Evolutionary conservation across 1,284 basidiomycete species (phyloP), one percentile per base, ranked within the genome.

Genomic region (Ustilago loliicola): DNA sequence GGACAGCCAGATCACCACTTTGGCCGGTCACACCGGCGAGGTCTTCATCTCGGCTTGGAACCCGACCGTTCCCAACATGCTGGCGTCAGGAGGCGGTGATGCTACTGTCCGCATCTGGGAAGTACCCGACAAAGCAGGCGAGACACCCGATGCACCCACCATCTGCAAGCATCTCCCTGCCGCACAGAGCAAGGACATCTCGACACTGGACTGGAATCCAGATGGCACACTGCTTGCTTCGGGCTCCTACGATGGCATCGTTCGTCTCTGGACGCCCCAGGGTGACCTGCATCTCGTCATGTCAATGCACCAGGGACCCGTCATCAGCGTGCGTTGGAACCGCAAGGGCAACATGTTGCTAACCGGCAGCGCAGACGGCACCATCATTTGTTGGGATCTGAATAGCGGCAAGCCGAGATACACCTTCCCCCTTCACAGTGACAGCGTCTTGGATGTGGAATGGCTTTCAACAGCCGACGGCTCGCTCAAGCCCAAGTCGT

Each of bases 281-380:
- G 85, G 85, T 27, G 85, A 86, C 48, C 66, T 86, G 36, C 83
- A 85, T 61, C 78, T 85, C 29, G 85, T 86, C 70, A 83, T 86
- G 83, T 85, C 84, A 3, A 86, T 86, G 85, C 85, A 86, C 54
- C 84, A 86, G 52, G 85, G 85, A 2, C 78, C 85, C n/a, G 83
- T 86, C 66, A 82, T 85, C 65, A 80, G 70, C 42, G 84, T 86
- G 21, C 81, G 80, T 19, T 86, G 85, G 85, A 86, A 86, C 54
- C 78, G 81, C 47, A 81, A 82, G 51, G 85, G 85, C 50, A 85
- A 78, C 51, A 75, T 81, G 75, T 71, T 86, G 32, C 77, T 86
- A 19, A 83, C 84, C 7, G 83, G 82, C 53, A 81, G 80, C 54
- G 77, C 79, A 23, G 85, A 86, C 57, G 83, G 84, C 29, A 82